Conservation (phyloP, 2,329 filamentous ascomycete genomes). For the Cadophora luteo-olivacea region DNA sequence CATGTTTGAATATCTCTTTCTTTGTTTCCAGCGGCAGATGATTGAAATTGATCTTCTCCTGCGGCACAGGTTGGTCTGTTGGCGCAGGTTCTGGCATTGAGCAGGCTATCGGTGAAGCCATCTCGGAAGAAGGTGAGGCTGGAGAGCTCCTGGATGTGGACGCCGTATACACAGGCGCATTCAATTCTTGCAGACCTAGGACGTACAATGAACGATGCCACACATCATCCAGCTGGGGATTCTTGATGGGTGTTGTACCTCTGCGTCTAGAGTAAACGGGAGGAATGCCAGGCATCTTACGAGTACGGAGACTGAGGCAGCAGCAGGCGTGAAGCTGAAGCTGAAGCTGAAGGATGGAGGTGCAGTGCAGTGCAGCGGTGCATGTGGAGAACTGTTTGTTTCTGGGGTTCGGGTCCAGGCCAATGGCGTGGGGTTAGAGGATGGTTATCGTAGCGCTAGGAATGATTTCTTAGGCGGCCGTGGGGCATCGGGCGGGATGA, state of each 20-base stretch:
- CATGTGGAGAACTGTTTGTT: background rate
- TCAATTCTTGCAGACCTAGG: conserved; percentile 19
- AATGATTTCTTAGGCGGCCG: background rate
- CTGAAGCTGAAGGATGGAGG: conserved; percentile 4
- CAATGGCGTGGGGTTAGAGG: background rate
- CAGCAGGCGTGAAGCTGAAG: background rate
- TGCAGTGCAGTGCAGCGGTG: conserved; percentile 1
- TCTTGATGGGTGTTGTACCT: conserved; percentile 15
- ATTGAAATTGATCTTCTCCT: conserved; percentile 1
- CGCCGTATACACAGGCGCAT: background rate
- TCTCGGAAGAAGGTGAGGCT: background rate
- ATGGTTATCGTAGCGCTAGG: background rate
- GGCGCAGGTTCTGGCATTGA: background rate
- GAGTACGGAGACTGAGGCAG: background rate
- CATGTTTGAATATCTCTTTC: conserved; percentile 23
- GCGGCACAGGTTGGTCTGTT: background rate
- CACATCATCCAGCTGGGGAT: conserved; percentile 17
- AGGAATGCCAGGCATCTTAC: conserved; percentile 15
- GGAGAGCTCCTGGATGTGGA: background rate
- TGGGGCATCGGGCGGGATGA: background rate
- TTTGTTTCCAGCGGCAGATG: conserved; percentile 19
- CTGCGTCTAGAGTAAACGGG: conserved; percentile 11
- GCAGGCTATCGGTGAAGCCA: conserved; percentile 10
- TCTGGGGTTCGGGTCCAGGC: background rate
- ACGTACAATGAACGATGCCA: conserved; percentile 20